phyloP scores from a whole-genome alignment of 768 basidiomycete species.

The Pisolithus sp. region DNA sequence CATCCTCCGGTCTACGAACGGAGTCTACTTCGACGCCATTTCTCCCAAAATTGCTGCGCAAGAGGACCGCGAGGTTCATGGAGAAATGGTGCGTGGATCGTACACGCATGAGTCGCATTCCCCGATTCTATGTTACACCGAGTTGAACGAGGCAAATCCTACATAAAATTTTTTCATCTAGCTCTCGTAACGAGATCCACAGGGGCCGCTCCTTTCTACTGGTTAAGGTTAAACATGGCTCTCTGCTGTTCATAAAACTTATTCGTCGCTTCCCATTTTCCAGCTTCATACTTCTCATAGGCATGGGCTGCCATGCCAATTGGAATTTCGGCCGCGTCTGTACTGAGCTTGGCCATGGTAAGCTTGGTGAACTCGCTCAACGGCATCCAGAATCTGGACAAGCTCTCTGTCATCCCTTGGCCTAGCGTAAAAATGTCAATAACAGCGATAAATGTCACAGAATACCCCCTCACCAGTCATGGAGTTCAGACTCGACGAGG shows the following conservation, averaged over 20 bases:
- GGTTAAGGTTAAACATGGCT: not conserved
- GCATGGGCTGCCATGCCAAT: conserved; percentile 13
- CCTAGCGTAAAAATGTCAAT: conserved; percentile 39
- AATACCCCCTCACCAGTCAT: conserved; percentile 41
- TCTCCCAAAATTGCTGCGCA: too few species aligned
- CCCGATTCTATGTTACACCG: too few species aligned
- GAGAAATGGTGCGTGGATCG: too few species aligned
- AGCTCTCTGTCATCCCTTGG: conserved; percentile 41
- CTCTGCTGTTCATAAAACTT: not conserved
- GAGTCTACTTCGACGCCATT: too few species aligned
- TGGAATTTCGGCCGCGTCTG: conserved; percentile 28
- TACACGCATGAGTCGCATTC: too few species aligned
- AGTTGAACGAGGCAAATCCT: too few species aligned
- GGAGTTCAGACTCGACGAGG: conserved; percentile 56
- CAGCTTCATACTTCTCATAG: conserved; percentile 24
- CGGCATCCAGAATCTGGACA: conserved; percentile 55
- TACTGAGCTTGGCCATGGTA: conserved; percentile 32
- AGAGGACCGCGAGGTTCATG: too few species aligned
- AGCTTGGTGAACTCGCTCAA: conserved; percentile 39
- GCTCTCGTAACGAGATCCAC: too few species aligned
- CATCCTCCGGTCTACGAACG: too few species aligned
- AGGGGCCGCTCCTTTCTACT: too few species aligned
- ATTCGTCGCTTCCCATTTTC: conserved; percentile 18
- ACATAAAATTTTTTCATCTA: too few species aligned
- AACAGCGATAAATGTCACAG: not conserved